These are phyloP conservation scores for Trichoderma reesei DNA, from an alignment of 495 filamentous ascomycete species.

Conservation along the genomic window DNA sequence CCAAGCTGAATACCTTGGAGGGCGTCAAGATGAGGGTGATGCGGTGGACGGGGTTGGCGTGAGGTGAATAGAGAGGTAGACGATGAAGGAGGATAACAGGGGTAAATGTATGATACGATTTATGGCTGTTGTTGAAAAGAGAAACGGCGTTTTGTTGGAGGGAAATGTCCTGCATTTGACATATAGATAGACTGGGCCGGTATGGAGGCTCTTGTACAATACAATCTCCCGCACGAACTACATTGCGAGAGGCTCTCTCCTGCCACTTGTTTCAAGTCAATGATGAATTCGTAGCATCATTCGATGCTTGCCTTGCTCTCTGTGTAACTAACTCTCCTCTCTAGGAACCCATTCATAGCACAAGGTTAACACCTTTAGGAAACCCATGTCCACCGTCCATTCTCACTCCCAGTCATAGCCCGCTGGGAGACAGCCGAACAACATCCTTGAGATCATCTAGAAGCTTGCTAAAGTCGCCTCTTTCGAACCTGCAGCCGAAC, in stretches of 20 bases:
- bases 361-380: too few species aligned
- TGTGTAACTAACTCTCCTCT: too few species aligned
- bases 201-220: conserved; percentile 7
- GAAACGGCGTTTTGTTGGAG: conserved; percentile 4
- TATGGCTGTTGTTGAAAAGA: background rate
- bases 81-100: background rate
- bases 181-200: conserved; percentile 13
- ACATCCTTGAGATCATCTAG: background rate
- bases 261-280: background rate
- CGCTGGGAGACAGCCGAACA: too few species aligned
- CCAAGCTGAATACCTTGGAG: conserved; percentile 87
- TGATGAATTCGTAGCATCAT: background rate
- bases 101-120: background rate
- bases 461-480: background rate
- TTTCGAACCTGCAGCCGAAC: background rate
- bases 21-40: conserved; percentile 74
- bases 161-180: conserved; percentile 9
- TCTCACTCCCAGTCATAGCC: background rate
- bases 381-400: background rate
- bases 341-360: too few species aligned
- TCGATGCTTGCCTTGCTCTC: background rate
- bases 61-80: conserved; percentile 8
- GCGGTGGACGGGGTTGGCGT: conserved; percentile 51
- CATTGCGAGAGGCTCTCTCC: background rate
- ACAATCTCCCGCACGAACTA: conserved; percentile 15